A percentile compares a stretch with the other conserved stretches of the same genome.
These are phyloP conservation scores for Raffaelea deltoideospora DNA, from an alignment of 2,329 filamentous ascomycete species.

Conservation along the genomic window DNA sequence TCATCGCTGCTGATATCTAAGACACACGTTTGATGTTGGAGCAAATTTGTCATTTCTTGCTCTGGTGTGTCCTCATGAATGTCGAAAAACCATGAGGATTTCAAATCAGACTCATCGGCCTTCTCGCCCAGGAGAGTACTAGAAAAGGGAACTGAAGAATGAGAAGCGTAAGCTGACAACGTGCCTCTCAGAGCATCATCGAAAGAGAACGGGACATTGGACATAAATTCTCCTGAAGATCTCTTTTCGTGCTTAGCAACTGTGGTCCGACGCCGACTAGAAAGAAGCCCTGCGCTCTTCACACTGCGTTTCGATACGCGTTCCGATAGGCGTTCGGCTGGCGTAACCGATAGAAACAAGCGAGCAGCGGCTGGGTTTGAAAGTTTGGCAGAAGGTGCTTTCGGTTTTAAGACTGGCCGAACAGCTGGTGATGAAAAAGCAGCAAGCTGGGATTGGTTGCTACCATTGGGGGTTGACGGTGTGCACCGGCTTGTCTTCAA, in stretches of 20 bases:
- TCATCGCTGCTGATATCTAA: slow-evolving; percentile 87
- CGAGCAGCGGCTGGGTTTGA: slow-evolving; percentile 17
- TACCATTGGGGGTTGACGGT: too few relatives aligned
- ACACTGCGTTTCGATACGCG: too few relatives aligned
- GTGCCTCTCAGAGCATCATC: slow-evolving; percentile 71
- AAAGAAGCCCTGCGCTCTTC: slow-evolving; percentile 56
- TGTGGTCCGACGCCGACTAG: slow-evolving; percentile 48
- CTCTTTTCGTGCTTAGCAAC: too few relatives aligned
- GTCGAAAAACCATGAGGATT: slow-evolving; percentile 74
- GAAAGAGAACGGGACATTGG: slow-evolving; percentile 67
- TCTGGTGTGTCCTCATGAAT: slow-evolving; percentile 88
- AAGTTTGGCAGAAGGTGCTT: slow-evolving; percentile 33
- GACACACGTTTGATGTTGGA: slow-evolving; percentile 77
- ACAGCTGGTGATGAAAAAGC: too few relatives aligned
- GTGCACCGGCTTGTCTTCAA: too few relatives aligned
- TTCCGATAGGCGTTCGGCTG: slow-evolving; percentile 20
- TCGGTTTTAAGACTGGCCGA: slow-evolving; percentile 33
- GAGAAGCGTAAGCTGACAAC: slow-evolving; percentile 44
- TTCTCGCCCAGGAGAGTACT: slow-evolving; percentile 13
- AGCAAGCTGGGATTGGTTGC: too few relatives aligned
- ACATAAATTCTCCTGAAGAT: too few relatives aligned
- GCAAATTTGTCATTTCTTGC: slow-evolving; percentile 80
- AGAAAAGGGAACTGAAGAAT: slow-evolving; percentile 17
- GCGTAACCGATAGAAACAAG: slow-evolving; percentile 8
- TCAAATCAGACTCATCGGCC: slow-evolving; percentile 31